Evolutionary conservation across 1,139 yeast species (phyloP).

Genomic region (Nematodospora anomalae): DNA sequence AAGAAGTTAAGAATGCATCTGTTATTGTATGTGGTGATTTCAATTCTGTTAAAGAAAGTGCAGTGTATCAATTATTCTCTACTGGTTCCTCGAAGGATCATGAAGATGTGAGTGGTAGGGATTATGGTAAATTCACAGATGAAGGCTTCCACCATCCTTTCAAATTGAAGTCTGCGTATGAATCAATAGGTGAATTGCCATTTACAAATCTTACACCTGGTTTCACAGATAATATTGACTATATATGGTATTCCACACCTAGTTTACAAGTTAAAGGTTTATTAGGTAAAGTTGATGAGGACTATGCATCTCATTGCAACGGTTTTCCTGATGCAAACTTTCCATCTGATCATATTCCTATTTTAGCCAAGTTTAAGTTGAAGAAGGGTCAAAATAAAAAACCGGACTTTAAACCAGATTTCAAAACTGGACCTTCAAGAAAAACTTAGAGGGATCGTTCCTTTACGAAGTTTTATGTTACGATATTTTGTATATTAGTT

Average conservation of each 20-base stretch:
- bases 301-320: constrained; percentile 71
- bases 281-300: constrained; percentile 79
- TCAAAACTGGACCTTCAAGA: constrained; percentile 50
- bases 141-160: constrained; percentile 85
- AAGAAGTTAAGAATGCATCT: constrained; percentile 67
- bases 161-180: constrained; percentile 83
- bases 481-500: neutral
- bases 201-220: constrained; percentile 93
- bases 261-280: constrained; percentile 80
- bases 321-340: constrained; percentile 94
- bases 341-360: constrained; percentile 93
- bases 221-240: constrained; percentile 91
- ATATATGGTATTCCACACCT: constrained; percentile 89
- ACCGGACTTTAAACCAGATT: constrained; percentile 54
- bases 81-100: constrained; percentile 76
- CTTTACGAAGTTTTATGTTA: neutral
- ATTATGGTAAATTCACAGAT: constrained; percentile 88
- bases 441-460: constrained; percentile 41
- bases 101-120: constrained; percentile 78
- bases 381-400: constrained; percentile 45
- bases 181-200: constrained; percentile 82
- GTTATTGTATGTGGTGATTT: constrained; percentile 92
- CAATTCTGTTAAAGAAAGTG: constrained; percentile 83
- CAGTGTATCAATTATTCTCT: constrained; percentile 87
- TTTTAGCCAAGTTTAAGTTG: constrained; percentile 74